Evolutionary conservation across 2,329 filamentous ascomycete genomes (phyloP), one percentile per base, ranked within the genome.

Genomic region (Coniochaeta sp.): DNA sequence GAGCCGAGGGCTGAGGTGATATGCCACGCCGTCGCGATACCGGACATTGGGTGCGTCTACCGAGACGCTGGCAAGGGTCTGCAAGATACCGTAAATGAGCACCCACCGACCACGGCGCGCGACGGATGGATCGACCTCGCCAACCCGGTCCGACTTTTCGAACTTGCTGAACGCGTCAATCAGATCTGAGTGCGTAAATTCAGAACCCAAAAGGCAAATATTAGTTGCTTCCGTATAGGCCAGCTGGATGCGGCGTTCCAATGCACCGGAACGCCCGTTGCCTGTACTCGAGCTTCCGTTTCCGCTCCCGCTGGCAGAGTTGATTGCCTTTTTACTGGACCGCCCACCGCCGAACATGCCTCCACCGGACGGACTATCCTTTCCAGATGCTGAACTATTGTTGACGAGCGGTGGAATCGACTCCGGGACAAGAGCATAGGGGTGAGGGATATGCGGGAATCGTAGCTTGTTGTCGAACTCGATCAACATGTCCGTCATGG

Each of bases 371-470:
- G 63, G 43, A 3, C 62, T 68, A 28, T 70, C 70, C 38, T 69
- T 69, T n/a, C 62, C 59, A 28, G 60, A 62, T 33, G 47, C 52
- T 6, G 66, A 43, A 38, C 55, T 12, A 62, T 59, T 26, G 22
- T 62, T 16, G 28, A 58, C 50, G 5, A 64, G 64, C 0, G 75
- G 71, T 1, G 75, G 70, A 34, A 79, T 77, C 0, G 79, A 78
- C 50, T 82, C 76, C 1, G 88, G 87, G 3, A 89, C 77, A 1
- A 89, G 72, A 0, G 87, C 86, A 64, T 87, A 89, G 0, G 88
- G 86, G 61, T 88, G 81, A 0, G 87, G 83, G 52, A 90, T 83
- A 62, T 89, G 85, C 3, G 87, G 86, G 67, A 84, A 87, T 8
- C 80, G 78, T 64, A 84, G 76, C 58, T 78, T 79, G 62, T 82